These are phyloP conservation scores for Exobasidium cylindrosporum DNA, from an alignment of 1,284 basidiomycete genomes.

Conservation along the genomic window DNA sequence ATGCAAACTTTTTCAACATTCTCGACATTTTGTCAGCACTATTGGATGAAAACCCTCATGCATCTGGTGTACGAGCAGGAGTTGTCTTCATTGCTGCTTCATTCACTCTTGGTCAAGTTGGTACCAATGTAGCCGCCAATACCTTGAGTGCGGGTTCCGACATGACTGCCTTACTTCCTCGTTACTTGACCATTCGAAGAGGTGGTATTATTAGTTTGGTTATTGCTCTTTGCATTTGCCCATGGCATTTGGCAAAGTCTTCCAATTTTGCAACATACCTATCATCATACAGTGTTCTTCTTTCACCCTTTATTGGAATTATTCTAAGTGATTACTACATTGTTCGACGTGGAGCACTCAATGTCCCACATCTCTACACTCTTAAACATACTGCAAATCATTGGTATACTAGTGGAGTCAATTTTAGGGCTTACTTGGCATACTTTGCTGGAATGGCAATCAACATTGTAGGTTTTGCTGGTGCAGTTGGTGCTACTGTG, in stretches of 20 bases:
- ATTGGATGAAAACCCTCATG: slow-evolving; percentile 66
- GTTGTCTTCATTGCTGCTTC: slow-evolving; percentile 64
- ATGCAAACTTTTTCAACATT: slow-evolving; percentile 75
- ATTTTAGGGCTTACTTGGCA: slow-evolving; percentile 65
- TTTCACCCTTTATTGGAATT: slow-evolving; percentile 54
- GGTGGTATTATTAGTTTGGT: slow-evolving; percentile 75
- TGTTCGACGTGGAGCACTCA: slow-evolving; percentile 70
- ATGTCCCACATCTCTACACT: slow-evolving; percentile 66
- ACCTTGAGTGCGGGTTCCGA: slow-evolving; percentile 81
- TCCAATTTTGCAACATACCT: slow-evolving; percentile 79
- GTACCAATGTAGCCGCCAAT: slow-evolving; percentile 71
- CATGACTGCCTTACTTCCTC: slow-evolving; percentile 70
- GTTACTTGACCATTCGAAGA: slow-evolving; percentile 79
- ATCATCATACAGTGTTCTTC: slow-evolving; percentile 63
- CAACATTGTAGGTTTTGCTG: slow-evolving; percentile 74
- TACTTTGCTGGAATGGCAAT: slow-evolving; percentile 75
- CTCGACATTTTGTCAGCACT: slow-evolving; percentile 70
- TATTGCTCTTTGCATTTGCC: slow-evolving; percentile 69
- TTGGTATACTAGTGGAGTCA: slow-evolving; percentile 70
- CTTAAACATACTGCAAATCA: slow-evolving; percentile 64
- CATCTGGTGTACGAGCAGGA: slow-evolving; percentile 57
- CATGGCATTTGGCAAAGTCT: slow-evolving; percentile 75
- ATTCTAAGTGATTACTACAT: slow-evolving; percentile 69
- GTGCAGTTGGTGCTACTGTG: slow-evolving; percentile 42
- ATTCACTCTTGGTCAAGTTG: slow-evolving; percentile 70